Conservation (phyloP, 2,329 filamentous ascomycete genomes). For the Alternaria tenuissima region DNA sequence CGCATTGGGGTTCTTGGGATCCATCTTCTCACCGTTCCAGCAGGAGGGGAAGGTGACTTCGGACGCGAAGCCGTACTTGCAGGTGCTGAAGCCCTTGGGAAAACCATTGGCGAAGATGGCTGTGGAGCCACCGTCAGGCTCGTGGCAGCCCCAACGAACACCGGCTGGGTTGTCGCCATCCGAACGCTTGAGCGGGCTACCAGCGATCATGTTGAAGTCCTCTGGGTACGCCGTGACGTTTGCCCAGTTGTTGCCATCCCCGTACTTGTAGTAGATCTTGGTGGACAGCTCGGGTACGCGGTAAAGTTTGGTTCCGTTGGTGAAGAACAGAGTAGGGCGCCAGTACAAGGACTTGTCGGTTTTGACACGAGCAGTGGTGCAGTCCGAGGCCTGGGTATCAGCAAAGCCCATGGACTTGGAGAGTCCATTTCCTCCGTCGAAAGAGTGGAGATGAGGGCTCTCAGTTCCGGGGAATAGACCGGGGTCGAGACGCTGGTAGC, state of each 20-base stretch:
- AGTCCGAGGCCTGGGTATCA: conserved; percentile 39
- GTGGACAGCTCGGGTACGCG: conserved; percentile 46
- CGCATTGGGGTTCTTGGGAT: conserved; percentile 42
- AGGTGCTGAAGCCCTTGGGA: conserved; percentile 49
- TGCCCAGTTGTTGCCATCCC: conserved; percentile 43
- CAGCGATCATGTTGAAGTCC: conserved; percentile 50
- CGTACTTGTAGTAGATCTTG: conserved; percentile 52
- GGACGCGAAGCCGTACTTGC: conserved; percentile 45
- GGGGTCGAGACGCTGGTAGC: conserved; percentile 49
- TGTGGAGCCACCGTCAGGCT: conserved; percentile 32
- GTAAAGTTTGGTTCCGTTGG: conserved; percentile 47
- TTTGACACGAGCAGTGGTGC: conserved; percentile 50
- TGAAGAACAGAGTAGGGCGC: conserved; percentile 50
- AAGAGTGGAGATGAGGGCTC: conserved; percentile 49
- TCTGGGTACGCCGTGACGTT: conserved; percentile 49
- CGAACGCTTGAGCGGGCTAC: conserved; percentile 40
- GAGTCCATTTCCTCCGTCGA: conserved; percentile 49
- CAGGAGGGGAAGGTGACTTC: conserved; percentile 50
- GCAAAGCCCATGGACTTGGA: conserved; percentile 38
- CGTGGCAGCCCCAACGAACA: conserved; percentile 46
- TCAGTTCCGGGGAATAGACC: conserved; percentile 44
- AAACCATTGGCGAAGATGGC: conserved; percentile 44
- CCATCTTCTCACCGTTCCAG: conserved; percentile 48
- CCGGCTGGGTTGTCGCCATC: conserved; percentile 41
- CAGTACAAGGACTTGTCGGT: conserved; percentile 51